Evolutionary conservation across 257 asterid genomes (phyloP).

Genomic region (Solanum boliviense): DNA sequence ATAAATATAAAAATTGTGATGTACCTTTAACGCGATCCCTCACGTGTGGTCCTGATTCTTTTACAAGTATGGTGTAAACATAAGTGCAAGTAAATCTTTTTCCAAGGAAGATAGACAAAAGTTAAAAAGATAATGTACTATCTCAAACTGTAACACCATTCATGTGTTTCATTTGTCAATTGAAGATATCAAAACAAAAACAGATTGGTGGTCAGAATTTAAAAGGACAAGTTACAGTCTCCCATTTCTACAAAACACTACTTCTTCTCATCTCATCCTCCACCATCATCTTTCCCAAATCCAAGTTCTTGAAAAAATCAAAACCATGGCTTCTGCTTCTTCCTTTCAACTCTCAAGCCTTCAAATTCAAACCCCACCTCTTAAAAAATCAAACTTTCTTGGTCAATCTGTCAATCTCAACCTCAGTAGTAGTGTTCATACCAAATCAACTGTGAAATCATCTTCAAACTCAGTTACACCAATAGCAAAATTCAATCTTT

Average conservation of each 20-base stretch:
- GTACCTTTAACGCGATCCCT: background rate
- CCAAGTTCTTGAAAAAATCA: background rate
- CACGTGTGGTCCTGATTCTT: background rate
- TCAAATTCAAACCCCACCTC: constrained; percentile 18
- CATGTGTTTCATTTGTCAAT: background rate
- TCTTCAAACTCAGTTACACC: constrained; percentile 6
- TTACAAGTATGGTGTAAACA: background rate
- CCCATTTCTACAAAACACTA: background rate
- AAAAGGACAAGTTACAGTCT: background rate
- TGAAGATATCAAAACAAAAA: background rate
- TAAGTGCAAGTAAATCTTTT: background rate
- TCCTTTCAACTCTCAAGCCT: constrained; percentile 44
- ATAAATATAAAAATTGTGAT: too few species aligned
- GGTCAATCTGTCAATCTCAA: constrained; percentile 30
- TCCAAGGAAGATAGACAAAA: background rate
- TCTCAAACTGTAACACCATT: background rate
- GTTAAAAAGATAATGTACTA: background rate
- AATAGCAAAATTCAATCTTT: constrained; percentile 67
- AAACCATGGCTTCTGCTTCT: constrained; percentile 47
- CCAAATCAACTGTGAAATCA: constrained; percentile 14
- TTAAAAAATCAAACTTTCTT: constrained; percentile 50
- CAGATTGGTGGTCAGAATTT: constrained; percentile 34
- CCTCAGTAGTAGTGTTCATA: constrained; percentile 5
- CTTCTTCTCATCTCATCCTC: background rate
- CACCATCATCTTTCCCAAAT: background rate